Percentiles rank a stretch among this genome's conserved stretches.
Conservation (phyloP, 2,329 filamentous ascomycete genomes). For the Hymenoscyphus fructigenus region DNA sequence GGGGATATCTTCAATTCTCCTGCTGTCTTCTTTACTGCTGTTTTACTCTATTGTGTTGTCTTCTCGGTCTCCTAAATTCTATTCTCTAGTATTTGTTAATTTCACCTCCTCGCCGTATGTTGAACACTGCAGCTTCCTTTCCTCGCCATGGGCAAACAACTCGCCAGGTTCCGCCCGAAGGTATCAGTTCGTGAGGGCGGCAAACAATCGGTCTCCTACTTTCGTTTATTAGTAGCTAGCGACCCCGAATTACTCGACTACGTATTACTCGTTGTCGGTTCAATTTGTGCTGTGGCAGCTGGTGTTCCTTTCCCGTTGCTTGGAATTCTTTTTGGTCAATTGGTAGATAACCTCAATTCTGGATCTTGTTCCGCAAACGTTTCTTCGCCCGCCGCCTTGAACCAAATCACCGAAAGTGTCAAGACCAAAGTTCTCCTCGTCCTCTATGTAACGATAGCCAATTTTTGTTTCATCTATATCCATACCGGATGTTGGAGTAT, state of each 20-base stretch:
- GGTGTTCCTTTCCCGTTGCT: slow-evolving; percentile 63
- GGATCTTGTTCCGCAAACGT: slow-evolving; percentile 41
- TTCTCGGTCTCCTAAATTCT: neutral
- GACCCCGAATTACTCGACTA: slow-evolving; percentile 30
- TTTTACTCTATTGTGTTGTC: neutral
- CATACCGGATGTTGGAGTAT: slow-evolving; percentile 61
- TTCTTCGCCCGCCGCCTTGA: slow-evolving; percentile 2
- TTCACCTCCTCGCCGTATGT: neutral
- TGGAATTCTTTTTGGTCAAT: slow-evolving; percentile 63
- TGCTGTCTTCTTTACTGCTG: neutral
- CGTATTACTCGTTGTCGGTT: slow-evolving; percentile 40
- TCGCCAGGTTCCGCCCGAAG: neutral
- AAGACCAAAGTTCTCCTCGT: slow-evolving; percentile 55
- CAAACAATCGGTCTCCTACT: slow-evolving; percentile 13
- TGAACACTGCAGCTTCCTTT: neutral
- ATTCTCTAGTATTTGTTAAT: neutral
- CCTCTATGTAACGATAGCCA: slow-evolving; percentile 62
- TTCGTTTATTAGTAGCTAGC: slow-evolving; percentile 21
- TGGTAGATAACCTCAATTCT: slow-evolving; percentile 60
- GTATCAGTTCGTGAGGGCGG: neutral
- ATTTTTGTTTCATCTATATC: slow-evolving; percentile 62
- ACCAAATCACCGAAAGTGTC: slow-evolving; percentile 14
- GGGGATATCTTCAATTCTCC: neutral
- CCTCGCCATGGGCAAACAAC: slow-evolving; percentile 5
- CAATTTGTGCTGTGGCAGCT: slow-evolving; percentile 50